Conservation (phyloP, 768 basidiomycete genomes). For the Phylloporus scabripes region DNA sequence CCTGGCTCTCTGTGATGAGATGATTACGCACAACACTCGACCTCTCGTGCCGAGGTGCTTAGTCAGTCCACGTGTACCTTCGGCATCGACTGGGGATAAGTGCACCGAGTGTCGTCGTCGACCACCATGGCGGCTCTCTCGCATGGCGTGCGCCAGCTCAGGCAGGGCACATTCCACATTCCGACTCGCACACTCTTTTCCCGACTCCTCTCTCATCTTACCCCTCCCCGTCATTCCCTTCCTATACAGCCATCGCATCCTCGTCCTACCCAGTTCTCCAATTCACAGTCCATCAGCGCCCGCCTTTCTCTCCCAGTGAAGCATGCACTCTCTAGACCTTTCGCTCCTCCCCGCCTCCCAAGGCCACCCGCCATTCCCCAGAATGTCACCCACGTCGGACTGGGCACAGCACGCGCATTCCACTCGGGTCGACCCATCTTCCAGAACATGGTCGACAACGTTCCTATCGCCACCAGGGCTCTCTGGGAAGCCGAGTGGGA, state of each 20-base stretch:
- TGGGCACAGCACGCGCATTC: conserved; percentile 74
- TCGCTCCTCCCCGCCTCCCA: conserved; percentile 50
- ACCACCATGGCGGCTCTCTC: conserved; percentile 22
- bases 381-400: conserved; percentile 59
- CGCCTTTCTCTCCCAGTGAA: conserved; percentile 53
- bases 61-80: conserved; percentile 17
- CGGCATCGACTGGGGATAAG: conserved; percentile 8
- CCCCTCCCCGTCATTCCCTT: conserved; percentile 24
- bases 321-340: conserved; percentile 43
- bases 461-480: conserved; percentile 70
- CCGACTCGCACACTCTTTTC: conserved; percentile 47
- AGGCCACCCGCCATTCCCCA: conserved; percentile 47
- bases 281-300: conserved; percentile 42
- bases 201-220: conserved; percentile 45
- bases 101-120: neutral
- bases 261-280: conserved; percentile 15
- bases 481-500: conserved; percentile 73
- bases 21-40: neutral
- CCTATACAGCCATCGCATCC: conserved; percentile 8
- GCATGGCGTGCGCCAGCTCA: conserved; percentile 24
- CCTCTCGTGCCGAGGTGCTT: conserved; percentile 5
- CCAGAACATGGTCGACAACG: conserved; percentile 73
- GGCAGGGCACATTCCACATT: conserved; percentile 11
- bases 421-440: conserved; percentile 69
- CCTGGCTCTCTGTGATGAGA: neutral